Conservation (phyloP, 352 stramenopile genomes). For the Globisporangium acanthophoron region DNA sequence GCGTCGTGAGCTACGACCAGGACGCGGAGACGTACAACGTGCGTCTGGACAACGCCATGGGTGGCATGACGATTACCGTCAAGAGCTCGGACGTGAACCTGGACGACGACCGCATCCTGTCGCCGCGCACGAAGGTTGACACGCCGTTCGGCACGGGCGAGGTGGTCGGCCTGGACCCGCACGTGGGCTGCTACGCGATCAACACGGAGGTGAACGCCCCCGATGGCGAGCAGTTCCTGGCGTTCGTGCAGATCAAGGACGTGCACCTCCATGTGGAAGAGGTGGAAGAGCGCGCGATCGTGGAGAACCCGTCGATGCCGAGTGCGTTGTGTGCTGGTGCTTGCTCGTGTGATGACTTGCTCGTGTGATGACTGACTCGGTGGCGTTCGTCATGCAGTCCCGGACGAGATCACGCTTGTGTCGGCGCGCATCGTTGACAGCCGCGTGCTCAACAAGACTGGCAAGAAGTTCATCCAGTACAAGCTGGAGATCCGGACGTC, state of each 20-base stretch:
- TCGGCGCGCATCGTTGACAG: conserved; percentile 81
- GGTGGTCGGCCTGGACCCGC: conserved; percentile 76
- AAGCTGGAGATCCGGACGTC: conserved; percentile 85
- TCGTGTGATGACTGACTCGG: conserved; percentile 11
- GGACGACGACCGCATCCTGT: conserved; percentile 83
- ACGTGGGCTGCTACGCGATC: conserved; percentile 86
- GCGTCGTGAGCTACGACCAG: conserved; percentile 76
- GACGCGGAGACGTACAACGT: conserved; percentile 73
- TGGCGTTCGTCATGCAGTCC: conserved; percentile 32
- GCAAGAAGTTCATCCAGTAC: conserved; percentile 89
- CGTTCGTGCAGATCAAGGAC: conserved; percentile 81
- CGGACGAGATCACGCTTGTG: conserved; percentile 75
- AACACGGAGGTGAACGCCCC: conserved; percentile 75
- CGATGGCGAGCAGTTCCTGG: conserved; percentile 75
- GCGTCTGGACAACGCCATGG: conserved; percentile 59
- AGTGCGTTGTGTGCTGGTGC: conserved; percentile 39
- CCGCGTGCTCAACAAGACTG: conserved; percentile 74
- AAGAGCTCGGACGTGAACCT: conserved; percentile 66
- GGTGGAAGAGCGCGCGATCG: conserved; percentile 71
- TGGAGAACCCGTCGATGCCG: conserved; percentile 69
- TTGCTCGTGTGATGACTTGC: conserved; percentile 1
- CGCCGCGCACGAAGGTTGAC: conserved; percentile 77
- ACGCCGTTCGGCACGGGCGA: conserved; percentile 81
- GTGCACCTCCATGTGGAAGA: conserved; percentile 64
- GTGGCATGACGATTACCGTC: conserved; percentile 66